Percentiles rank a stretch among this genome's conserved stretches.
phyloP scores from a whole-genome alignment of 768 basidiomycete species.

The Collybiopsis confluens region DNA sequence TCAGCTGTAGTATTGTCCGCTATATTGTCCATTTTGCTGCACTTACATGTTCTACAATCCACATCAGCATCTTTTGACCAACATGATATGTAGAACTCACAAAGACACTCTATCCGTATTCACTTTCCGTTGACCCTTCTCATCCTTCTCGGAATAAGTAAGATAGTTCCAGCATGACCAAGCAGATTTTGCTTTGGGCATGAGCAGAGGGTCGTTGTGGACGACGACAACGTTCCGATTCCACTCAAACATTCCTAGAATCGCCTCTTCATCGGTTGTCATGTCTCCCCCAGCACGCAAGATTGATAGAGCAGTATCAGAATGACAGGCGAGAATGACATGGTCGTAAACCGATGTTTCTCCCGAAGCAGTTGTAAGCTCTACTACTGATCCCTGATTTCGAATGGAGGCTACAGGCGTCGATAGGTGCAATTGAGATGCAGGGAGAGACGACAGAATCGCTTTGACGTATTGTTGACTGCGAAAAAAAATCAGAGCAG shows the following conservation, averaged over 20 bases:
- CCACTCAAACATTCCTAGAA: slow-evolving; percentile 61
- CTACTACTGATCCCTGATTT: slow-evolving; percentile 27
- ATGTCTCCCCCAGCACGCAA: slow-evolving; percentile 33
- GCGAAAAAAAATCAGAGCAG: not conserved
- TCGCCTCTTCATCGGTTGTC: slow-evolving; percentile 40
- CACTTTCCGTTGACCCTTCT: slow-evolving; percentile 30
- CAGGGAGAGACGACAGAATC: slow-evolving; percentile 52
- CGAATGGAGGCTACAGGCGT: slow-evolving; percentile 48
- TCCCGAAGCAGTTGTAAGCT: slow-evolving; percentile 45
- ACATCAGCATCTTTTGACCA: not conserved
- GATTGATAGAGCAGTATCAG: slow-evolving; percentile 55
- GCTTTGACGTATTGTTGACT: slow-evolving; percentile 66
- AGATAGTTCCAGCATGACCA: slow-evolving; percentile 84
- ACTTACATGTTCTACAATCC: slow-evolving; percentile 38
- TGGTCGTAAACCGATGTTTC: slow-evolving; percentile 52
- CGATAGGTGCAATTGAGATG: slow-evolving; percentile 51
- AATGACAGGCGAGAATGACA: slow-evolving; percentile 72
- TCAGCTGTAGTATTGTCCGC: not conserved
- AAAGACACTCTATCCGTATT: slow-evolving; percentile 59
- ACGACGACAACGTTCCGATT: slow-evolving; percentile 63
- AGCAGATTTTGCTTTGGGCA: slow-evolving; percentile 56
- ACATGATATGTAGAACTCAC: slow-evolving; percentile 32
- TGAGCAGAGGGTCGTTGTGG: slow-evolving; percentile 50
- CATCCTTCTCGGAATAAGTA: slow-evolving; percentile 40
- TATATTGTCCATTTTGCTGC: not conserved